Percentiles rank a stretch among this genome's conserved stretches.
Evolutionary conservation across 169 alveolate genomes (phyloP).

Genomic region (Babesia divergens): DNA sequence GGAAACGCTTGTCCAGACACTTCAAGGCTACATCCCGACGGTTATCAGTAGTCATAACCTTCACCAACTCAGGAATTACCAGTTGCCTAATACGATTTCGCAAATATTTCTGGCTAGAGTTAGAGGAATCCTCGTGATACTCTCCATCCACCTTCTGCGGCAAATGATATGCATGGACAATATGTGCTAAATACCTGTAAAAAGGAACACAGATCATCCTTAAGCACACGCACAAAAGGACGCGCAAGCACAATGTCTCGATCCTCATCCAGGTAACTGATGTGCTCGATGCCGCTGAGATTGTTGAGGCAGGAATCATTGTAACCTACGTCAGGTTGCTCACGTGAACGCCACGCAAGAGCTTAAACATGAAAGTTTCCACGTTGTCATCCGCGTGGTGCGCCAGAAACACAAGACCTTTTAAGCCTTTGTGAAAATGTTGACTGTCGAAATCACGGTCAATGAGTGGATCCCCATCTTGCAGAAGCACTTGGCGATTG

Average conservation of each 20-base stretch:
- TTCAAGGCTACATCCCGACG: background rate
- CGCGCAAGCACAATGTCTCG: constrained; percentile 32
- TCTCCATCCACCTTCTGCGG: constrained; percentile 14
- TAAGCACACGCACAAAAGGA: constrained; percentile 30
- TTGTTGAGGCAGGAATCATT: too few relatives aligned
- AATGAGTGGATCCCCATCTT: background rate
- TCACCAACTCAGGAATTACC: constrained; percentile 35
- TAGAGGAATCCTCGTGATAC: constrained; percentile 49
- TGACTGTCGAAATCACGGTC: background rate
- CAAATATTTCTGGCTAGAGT: constrained; percentile 7
- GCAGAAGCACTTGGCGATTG: background rate
- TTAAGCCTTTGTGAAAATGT: background rate
- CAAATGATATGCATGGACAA: background rate
- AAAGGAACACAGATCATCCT: constrained; percentile 20
- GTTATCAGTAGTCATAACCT: background rate
- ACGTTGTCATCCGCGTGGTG: constrained; percentile 51
- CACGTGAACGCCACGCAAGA: constrained; percentile 48
- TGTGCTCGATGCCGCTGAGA: constrained; percentile 42
- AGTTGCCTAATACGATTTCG: constrained; percentile 32
- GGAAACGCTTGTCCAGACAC: constrained; percentile 9
- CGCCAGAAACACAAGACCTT: constrained; percentile 47
- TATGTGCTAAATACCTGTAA: constrained; percentile 17
- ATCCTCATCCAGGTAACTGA: constrained; percentile 31
- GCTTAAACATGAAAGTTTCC: constrained; percentile 49
- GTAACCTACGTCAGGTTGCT: constrained; percentile 32